Evolutionary conservation across 441 rosid species (phyloP), one percentile per base, ranked within the genome.

Genomic region (Croton setiger): DNA sequence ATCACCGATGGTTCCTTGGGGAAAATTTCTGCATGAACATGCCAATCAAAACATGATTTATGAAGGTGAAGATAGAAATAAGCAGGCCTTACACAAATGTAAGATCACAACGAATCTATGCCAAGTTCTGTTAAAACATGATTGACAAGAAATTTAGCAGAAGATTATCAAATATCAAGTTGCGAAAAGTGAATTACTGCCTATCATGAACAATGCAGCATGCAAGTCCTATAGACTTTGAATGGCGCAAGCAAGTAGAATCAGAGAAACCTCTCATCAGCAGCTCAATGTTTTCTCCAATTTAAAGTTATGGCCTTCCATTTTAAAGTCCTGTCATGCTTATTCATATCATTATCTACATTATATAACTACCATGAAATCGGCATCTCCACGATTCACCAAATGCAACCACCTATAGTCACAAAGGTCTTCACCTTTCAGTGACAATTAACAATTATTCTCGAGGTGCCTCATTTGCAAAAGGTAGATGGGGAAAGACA

Each of bases 1-100:
- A 76, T 95, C 98, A 72, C 95, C 86, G 47, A 95, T 85, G 63
- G 97, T 95, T 73, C 98, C 99, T 78, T 95, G 97, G 70, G 99
- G 99, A 68, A 95, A 95, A 79, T 95, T 95, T 84, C 99, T 95
- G 85, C 81, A 48, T 56, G 36, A 57, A 76, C 65, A 72, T 27
- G 57, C 39, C 62, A 51, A 39, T 17, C 6, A n/a, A 69, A 74
- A 74, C 63, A 64, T 39, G 7, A 60, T 67, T 71, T 51, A 10
- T 53, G 58, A 9, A 52, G 51, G 13, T 61, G 59, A 72, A 73
- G 37, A n/a, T 51, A 51, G 23, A 45, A 62, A 5, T 17, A 63
- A 59, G 44, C 2, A 72, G 44, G 60, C 56, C n/a, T n/a, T n/a
- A n/a, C n/a, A n/a, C n/a, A n/a, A n/a, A n/a, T n/a, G n/a, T n/a